Base-by-base conservation (phyloP, 352 stramenopile species). In the Phytopythium delawarense region DNA sequence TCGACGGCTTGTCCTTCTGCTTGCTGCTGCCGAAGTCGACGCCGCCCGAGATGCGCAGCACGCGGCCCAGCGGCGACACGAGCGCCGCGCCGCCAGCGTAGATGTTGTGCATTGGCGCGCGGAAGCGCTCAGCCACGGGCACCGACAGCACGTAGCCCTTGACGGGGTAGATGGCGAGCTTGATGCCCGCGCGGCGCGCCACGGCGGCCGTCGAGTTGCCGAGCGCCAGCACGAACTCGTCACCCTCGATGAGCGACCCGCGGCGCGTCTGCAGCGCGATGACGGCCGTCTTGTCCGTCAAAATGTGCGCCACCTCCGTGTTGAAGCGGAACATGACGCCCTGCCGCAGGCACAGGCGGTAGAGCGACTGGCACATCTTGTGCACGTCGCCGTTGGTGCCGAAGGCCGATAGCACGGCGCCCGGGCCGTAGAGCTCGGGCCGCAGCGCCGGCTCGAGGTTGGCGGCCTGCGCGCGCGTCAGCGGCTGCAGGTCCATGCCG, bases 301-400 rank as follows among this genome's bases (percentile, higher is more conserved):
- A 68, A 37, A 95, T 78, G 49, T 95, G 82, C 30, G 85, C 72
- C 52, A 95, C 74, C 39, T 95, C 87, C 4, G 87, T 91, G 55
- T 91, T 89, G 56, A 95, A 92, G 51, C 84, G 87, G 71, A 95
- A 95, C 87, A 95, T 93, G 53, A 95, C 87, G 30, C 87, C 87
- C 58, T 94, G 78, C 7, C 83, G 81, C 68, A 90, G 79, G 57
- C 84, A 95, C 21, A 94, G 70, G 12, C 75, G 69, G 65, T 91
- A 89, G 20, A 95, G 79, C 49, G 84, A 88, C 60, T 89, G 71
- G 61, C 87, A 95, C 78, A 92, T 92, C 73, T 95, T 95, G 74
- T 95, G 84, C 55, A 95, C 84, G 64, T 95, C 87, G 52, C 87
- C 87, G 70, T 87, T 95, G 13, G 87, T 94, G 20, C 84, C 87